These are phyloP conservation scores for Verticillium nonalfalfae DNA, from an alignment of 2,329 filamentous ascomycete genomes.

Conservation along the genomic window DNA sequence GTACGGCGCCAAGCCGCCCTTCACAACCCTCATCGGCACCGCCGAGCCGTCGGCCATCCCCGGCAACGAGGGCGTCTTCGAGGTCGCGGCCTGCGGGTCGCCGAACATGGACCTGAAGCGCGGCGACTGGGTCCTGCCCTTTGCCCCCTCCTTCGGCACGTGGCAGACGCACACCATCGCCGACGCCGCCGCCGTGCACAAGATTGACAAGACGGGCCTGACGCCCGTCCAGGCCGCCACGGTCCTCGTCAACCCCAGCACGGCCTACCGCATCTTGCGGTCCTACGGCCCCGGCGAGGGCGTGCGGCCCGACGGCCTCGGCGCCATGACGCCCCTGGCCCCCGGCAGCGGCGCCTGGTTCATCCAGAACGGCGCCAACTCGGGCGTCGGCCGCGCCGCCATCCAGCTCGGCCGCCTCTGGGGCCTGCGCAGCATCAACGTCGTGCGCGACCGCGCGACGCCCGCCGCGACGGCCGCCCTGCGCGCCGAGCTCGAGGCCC, in stretches of 20 bases:
- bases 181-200: conserved; percentile 51
- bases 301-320: conserved; percentile 32
- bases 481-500: conserved; percentile 41
- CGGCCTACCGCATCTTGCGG: conserved; percentile 86
- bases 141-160: conserved; percentile 76
- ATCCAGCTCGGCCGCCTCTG: conserved; percentile 82
- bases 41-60: conserved; percentile 67
- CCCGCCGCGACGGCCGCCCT: conserved; percentile 56
- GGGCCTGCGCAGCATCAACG: conserved; percentile 87
- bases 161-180: conserved; percentile 87
- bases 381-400: conserved; percentile 82
- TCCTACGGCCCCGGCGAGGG: conserved; percentile 58
- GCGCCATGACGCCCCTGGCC: conserved; percentile 34
- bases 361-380: conserved; percentile 95
- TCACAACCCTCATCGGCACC: conserved; percentile 72
- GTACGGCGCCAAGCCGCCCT: conserved; percentile 79
- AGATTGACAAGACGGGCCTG: conserved; percentile 65
- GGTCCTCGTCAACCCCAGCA: conserved; percentile 87
- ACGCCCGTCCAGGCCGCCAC: conserved; percentile 76
- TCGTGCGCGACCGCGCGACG: conserved; percentile 68
- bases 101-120: conserved; percentile 47
- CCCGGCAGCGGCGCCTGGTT: conserved; percentile 71
- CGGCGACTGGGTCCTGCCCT: conserved; percentile 94
- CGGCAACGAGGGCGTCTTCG: conserved; percentile 90
- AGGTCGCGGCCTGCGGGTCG: conserved; percentile 68